Evolutionary conservation across 1,284 basidiomycete species (phyloP), one percentile per base, ranked within the genome.

Genomic region (Athelia sp.): DNA sequence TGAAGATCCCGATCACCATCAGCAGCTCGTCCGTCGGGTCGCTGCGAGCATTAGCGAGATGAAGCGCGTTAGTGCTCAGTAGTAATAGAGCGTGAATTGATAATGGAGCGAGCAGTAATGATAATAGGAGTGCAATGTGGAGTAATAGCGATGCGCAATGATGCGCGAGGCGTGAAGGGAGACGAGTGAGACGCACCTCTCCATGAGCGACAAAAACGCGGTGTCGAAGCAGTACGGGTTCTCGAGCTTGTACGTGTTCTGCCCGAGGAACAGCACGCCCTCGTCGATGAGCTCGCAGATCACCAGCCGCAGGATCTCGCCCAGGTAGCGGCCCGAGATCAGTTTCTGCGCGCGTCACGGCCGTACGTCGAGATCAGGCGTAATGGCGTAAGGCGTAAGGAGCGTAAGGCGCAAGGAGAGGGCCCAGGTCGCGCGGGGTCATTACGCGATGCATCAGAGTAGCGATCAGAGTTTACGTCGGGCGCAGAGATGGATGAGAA

Each of bases 21-120:
- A 98, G 79, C 38, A 98, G 81, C 66, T 99, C 96, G 63, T 98
- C 96, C n/a, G 96, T 99, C 2, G 91, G 87, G 68, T 99, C 96
- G 60, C 90, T 93, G 62, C 2, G 48, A 2, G n/a, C 17, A 9
- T 9, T 15, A 13, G 9, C 32, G 23, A 10, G 43, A 8, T 26
- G 18, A 26, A 26, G 18, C 43, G n/a, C n/a, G n/a, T n/a, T n/a
- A n/a, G n/a, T n/a, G n/a, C n/a, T n/a, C n/a, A n/a, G n/a, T n/a
- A n/a, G n/a, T n/a, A n/a, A n/a, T n/a, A n/a, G n/a, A n/a, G n/a
- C n/a, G n/a, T n/a, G 45, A 50, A 21, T 43, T 17, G 36, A 23
- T 2, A 9, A 46, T 13, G 50, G 52, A 43, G 53, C 51, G 45
- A 35, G n/a, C n/a, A n/a, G n/a, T n/a, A n/a, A n/a, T n/a, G n/a